A percentile compares a stretch with the other conserved stretches of the same genome.
These are phyloP conservation scores for Exophiala mesophila DNA, from an alignment of 2,329 filamentous ascomycete species.

Conservation along the genomic window DNA sequence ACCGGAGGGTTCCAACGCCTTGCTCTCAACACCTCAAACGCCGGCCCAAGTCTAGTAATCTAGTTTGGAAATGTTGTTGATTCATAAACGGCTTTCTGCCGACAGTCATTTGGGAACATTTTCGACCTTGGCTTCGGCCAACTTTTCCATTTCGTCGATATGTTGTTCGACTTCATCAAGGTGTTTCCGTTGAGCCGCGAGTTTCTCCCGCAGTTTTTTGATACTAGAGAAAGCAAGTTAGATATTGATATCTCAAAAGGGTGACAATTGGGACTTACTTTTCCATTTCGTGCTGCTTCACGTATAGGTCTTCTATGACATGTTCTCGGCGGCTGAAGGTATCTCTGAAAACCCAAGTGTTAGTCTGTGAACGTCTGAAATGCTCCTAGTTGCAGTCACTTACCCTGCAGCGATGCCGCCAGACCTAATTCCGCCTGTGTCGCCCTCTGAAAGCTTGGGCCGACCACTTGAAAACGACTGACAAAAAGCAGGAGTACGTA, in stretches of 20 bases:
- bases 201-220: conserved; percentile 20
- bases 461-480: conserved; percentile 17
- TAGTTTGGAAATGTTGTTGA: too few species aligned
- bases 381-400: not conserved
- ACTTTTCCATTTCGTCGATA: conserved; percentile 21
- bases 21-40: too few species aligned
- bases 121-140: conserved; percentile 8
- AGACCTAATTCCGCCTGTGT: conserved; percentile 15
- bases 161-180: conserved; percentile 21
- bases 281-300: conserved; percentile 23
- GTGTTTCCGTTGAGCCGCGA: conserved; percentile 17
- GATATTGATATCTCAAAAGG: not conserved
- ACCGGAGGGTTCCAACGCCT: too few species aligned
- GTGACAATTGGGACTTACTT: conserved; percentile 15
- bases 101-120: conserved; percentile 9
- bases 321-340: conserved; percentile 22
- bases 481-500: conserved; percentile 21
- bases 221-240: conserved; percentile 11
- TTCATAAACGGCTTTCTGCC: conserved; percentile 11
- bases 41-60: too few species aligned
- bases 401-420: conserved; percentile 19
- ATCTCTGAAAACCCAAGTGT: conserved; percentile 10
- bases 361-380: not conserved
- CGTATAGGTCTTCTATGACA: conserved; percentile 21
- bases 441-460: conserved; percentile 15